Base-by-base conservation (phyloP, 75 land plant genomes). In the Larix kaempferi region DNA sequence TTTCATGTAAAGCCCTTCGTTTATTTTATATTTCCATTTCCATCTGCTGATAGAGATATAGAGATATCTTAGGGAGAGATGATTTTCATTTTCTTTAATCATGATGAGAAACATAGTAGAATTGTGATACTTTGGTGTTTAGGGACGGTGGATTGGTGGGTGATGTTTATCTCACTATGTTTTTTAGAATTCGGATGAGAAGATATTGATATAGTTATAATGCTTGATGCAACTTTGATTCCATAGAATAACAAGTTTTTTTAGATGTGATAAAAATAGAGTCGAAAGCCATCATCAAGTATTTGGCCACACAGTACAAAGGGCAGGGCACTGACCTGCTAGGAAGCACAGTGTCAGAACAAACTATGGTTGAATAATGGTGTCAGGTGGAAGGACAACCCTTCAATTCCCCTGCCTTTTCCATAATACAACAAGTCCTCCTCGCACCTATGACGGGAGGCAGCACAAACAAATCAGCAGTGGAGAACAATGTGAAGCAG, bases 311-410 rank as follows among this genome's bases (percentile, higher is more conserved):
- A 41, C 37, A 79, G 60, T 80, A 79, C 75, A 37, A 76, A 0
- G 37, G 62, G 1, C 66, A 78, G 49, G 86, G 87, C 39, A 75
- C 82, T 6, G 74, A 78, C 0, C 80, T 79, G 13, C 71, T 81
- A 39, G 21, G 73, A 4, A 22, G 22, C 17, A 79, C 67, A 23
- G 19, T 54, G 4, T 65, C 52, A 60, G 78, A 75, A 33, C 19
- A 44, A 75, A 81, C 83, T 6, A 17, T 60, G 56, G 58, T 78
- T 19, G 76, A 57, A 7, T 29, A 79, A 39, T 83, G 86, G 86
- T 74, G 77, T 17, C 84, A 89, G 52, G 86, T 84, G 71, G 88
- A 89, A 59, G 72, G 78, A 25, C 86, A 84, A 25, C 76, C 79
- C 2, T 89, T 60, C 77, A 71, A 86, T 60, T 80, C 84, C 5